Base-by-base conservation (phyloP, 495 filamentous ascomycete genomes). In the Umbilicaria muhlenbergii region DNA sequence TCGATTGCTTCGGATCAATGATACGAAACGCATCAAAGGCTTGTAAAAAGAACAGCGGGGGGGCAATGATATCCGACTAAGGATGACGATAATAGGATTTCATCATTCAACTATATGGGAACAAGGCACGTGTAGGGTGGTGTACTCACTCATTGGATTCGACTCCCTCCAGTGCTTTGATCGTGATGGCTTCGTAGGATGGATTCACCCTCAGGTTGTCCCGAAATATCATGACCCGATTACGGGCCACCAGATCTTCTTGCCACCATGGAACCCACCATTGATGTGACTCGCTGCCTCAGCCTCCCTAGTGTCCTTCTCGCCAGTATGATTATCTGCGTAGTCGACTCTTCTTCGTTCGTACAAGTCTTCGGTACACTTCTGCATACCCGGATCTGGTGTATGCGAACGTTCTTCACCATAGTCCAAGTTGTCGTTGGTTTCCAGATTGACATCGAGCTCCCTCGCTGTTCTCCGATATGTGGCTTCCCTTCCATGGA, bases 11-110 rank as follows among this genome's bases (percentile, higher is more conserved):
- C 15, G 34, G 45, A 53, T 32, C 24, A 19, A 15, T 28, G 16
- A 35, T 34, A n/a, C 33, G 42, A 42, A 40, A 45, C 48, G 16
- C 42, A 40, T 48, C 24, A 16, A 42, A 24, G 36, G 38, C 16
- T 44, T 40, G 19, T 21, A 43, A 40, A 40, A 37, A 35, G 34
- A 47, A 44, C 35, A 2, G 46, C 14, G 34, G 19, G 41, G 15
- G 18, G 13, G 45, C 39, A 41, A 36, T 48, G 46, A 40, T 46
- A 31, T 57, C 53, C 56, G 56, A 55, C 56, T 59, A 59, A 59
- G 56, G 56, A 59, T 59, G 56, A 58, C 54, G 54, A 57, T 55
- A 51, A 11, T 54, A 28, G 35, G 36, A 13, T 57, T 51, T 59
- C 56, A 59, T 59, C 56, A 59, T 50, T 13, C 32, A 44, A 38